Conservation (phyloP, 2,329 filamentous ascomycete genomes). For the Sporothrix mexicana region DNA sequence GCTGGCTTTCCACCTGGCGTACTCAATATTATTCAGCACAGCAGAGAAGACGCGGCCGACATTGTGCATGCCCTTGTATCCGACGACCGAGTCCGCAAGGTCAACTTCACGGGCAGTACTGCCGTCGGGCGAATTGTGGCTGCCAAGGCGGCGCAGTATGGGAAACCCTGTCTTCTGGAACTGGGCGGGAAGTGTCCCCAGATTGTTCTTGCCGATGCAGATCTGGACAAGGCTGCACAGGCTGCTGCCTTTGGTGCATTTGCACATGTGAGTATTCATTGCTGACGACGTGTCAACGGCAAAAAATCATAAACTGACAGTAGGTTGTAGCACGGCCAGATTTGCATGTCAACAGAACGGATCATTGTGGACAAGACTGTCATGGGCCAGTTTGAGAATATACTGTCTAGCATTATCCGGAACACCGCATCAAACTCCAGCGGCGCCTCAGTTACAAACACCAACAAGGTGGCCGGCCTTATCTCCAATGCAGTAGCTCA, state of each 20-base stretch:
- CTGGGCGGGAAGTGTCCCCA: constrained; percentile 12
- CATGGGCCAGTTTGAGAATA: neutral
- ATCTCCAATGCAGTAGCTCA: neutral
- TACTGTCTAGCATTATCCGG: neutral
- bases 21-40: neutral
- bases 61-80: neutral
- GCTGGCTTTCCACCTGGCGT: neutral
- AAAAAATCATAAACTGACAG: neutral
- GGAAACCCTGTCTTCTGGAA: neutral
- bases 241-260: neutral
- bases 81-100: neutral
- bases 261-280: neutral
- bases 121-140: neutral
- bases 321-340: neutral
- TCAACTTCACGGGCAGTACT: constrained; percentile 4
- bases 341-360: constrained; percentile 1
- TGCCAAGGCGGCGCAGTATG: neutral
- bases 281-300: too few species aligned
- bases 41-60: neutral
- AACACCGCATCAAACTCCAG: neutral
- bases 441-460: neutral
- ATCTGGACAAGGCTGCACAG: neutral
- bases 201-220: constrained; percentile 2
- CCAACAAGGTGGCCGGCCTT: neutral
- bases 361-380: constrained; percentile 2